Conservation (phyloP, 2,329 filamentous ascomycete species). For the Pseudogymnoascus sp. region DNA sequence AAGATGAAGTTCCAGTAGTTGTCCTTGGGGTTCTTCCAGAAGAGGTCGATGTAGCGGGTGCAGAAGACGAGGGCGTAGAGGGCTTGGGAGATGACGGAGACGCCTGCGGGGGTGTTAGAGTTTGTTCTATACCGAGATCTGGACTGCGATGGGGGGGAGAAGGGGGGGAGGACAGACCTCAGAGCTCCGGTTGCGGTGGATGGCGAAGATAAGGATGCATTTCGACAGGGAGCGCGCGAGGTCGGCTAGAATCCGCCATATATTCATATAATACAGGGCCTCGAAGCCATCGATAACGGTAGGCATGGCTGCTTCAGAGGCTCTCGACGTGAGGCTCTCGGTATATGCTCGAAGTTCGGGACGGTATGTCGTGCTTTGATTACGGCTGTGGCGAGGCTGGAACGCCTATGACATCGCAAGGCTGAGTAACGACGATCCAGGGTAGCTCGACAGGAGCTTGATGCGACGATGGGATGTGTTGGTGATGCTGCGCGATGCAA, state of each 20-base stretch:
- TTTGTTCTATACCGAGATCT: constrained; percentile 15
- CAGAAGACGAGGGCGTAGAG: constrained; percentile 83
- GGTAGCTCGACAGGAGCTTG: constrained; percentile 1
- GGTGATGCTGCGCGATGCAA: neutral
- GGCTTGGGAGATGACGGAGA: constrained; percentile 84
- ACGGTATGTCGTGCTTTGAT: constrained; percentile 2
- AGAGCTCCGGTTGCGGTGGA: constrained; percentile 79
- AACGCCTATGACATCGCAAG: constrained; percentile 8
- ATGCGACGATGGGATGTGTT: neutral
- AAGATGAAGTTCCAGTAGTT: constrained; percentile 68
- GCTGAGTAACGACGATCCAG: neutral
- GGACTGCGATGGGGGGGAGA: constrained; percentile 1
- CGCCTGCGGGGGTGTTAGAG: constrained; percentile 43
- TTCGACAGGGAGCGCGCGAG: constrained; percentile 80
- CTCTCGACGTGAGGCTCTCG: neutral
- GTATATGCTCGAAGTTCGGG: neutral
- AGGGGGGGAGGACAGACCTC: constrained; percentile 46
- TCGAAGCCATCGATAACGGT: neutral
- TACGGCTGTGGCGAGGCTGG: neutral
- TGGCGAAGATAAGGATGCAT: constrained; percentile 83
- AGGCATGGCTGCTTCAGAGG: neutral
- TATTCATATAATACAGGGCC: constrained; percentile 1
- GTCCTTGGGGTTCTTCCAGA: constrained; percentile 37
- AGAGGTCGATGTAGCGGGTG: constrained; percentile 80
- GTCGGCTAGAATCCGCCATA: constrained; percentile 75